Base-by-base conservation (phyloP, 2,329 filamentous ascomycete species). In the Coniochaeta prunicola region DNA sequence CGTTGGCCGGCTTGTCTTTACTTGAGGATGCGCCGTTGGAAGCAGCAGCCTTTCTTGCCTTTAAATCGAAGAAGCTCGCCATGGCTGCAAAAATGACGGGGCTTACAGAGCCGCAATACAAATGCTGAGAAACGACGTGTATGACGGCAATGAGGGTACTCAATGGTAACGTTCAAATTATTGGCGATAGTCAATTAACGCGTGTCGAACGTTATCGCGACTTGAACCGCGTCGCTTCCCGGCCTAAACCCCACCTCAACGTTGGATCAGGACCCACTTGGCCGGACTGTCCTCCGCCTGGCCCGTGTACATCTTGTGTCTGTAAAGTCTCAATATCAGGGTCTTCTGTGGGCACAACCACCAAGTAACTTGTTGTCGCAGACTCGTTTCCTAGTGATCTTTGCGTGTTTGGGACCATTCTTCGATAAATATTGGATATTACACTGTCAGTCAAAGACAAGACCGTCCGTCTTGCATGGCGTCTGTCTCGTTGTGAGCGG, bases 41-140 rank as follows among this genome's bases (percentile, higher is more conserved):
- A 1, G 89, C 87, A 58, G 88, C 89, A 58, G 88, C 89, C 70
- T 91, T 91, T 36, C 93, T 87, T 58, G 93, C 93, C 76, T 96
- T 96, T 68, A 97, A 82, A 73, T 96, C 93, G 76, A 99, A 99
- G 75, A 99, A 99, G 71, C 85, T 92, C 56, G 91, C 86, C 89
- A 97, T 96, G 50, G 48, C 50, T 24, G 21, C 19, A 15, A 13
- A 17, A 45, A 1, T 17, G 13, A 24, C 48, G 30, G 19, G 8
- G 24, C 28, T 30, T 19, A 40, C 15, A 19, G 33, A 24, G 36
- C 38, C 33, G 26, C 5, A 40, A 38, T 1, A 24, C 17, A 38
- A 17, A n/a, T 38, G 17, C 10, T 38, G 15, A n/a, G 36, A 17
- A n/a, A 38, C 3, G 36, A 33, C 28, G 10, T 36, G 50, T 57